These are phyloP conservation scores for Solanum virginianum DNA, from an alignment of 257 asterid species.

Conservation along the genomic window DNA sequence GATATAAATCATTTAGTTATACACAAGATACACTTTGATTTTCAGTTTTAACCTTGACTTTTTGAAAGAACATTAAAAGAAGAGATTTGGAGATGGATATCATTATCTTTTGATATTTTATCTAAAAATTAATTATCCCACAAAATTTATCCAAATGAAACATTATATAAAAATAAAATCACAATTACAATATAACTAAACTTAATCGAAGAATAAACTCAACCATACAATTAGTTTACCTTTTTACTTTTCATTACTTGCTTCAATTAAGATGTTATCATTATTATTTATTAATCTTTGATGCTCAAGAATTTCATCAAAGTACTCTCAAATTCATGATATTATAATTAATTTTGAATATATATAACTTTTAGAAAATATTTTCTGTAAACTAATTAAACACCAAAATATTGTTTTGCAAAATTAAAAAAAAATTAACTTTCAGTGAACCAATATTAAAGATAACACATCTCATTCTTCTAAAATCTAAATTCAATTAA, in stretches of 20 bases:
- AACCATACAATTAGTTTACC: too few relatives aligned
- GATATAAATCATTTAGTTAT: too few relatives aligned
- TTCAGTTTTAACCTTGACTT: neutral
- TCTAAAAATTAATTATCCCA: neutral
- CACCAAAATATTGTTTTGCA: too few relatives aligned
- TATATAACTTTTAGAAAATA: too few relatives aligned
- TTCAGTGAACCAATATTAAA: too few relatives aligned
- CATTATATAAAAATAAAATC: neutral
- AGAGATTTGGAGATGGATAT: neutral
- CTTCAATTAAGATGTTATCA: neutral
- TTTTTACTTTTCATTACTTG: neutral
- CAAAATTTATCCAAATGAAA: neutral
- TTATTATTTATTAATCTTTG: neutral
- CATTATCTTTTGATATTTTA: neutral
- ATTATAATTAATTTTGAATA: too few relatives aligned
- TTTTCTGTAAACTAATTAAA: too few relatives aligned
- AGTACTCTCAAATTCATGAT: neutral
- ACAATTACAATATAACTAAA: neutral
- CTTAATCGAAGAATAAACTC: neutral
- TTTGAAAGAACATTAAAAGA: neutral
- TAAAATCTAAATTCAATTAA: too few relatives aligned
- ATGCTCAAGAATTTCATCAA: neutral
- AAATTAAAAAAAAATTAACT: too few relatives aligned
- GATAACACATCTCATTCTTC: too few relatives aligned
- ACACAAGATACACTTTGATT: neutral